Evolutionary conservation across 2,329 filamentous ascomycete species (phyloP), one percentile per base, ranked within the genome.

Genomic region (Aspergillus neoniger): DNA sequence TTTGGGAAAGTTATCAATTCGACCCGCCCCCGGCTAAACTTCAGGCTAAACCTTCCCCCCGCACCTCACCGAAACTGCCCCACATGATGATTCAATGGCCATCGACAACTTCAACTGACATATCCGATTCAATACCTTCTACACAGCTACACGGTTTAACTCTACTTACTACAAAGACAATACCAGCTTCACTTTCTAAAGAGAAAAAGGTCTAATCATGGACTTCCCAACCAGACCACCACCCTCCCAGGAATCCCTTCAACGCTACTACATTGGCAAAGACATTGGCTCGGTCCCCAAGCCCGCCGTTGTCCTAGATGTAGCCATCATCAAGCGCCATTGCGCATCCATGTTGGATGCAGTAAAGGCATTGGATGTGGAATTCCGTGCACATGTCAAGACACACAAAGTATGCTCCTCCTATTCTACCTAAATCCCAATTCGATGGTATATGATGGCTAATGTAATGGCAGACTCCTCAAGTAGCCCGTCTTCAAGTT

Each of bases 311-410:
- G 80, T 94, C 43, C 77, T 94, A 14, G 90, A 94, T 72, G 74
- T 86, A 10, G 85, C 86, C 3, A 86, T 88, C 44, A 77, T 91
- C 23, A 80, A 84, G 57, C 78, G 82, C 52, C 92, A 94, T 70
- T 94, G 91, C 74, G 76, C 80, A 62, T 80, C 85, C 38, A 93
- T 95, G 89, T 83, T 92, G 6, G 79, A 86, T 12, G 85, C 89
- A 0, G 83, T 84, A 14, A 73, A 82, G 43, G 76, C 77, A 53
- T 76, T 93, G 14, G 80, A 82, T 0, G 80, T 93, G 23, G 83
- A 82, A 6, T 94, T 91, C 79, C 81, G 91, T 60, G 88, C 89
- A 1, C 91, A 95, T 73, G 86, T 94, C 61, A 95, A 95, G 77
- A 92, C 90, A 21, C 91, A 95, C 74, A 95, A 95, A 80, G 89